A percentile compares a stretch with the other conserved stretches of the same genome.
phyloP scores from a whole-genome alignment of 2,329 filamentous ascomycete genomes.

The Claviceps maximensis region DNA sequence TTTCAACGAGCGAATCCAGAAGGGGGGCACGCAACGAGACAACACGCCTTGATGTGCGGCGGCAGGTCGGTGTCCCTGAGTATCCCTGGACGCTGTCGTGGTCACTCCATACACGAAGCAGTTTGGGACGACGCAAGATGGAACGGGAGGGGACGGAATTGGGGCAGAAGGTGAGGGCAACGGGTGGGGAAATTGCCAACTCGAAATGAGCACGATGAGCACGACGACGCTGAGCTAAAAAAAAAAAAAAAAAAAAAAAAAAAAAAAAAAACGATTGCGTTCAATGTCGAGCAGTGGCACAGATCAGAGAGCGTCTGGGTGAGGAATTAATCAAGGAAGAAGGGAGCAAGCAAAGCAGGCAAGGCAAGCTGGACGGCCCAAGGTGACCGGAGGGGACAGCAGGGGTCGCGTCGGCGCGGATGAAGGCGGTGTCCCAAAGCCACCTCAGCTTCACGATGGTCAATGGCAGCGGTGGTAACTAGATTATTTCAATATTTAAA shows the following conservation, averaged over 20 bases:
- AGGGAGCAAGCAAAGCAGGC: neutral
- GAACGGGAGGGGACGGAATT: neutral
- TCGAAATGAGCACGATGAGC: neutral
- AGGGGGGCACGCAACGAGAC: neutral
- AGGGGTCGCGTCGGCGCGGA: neutral
- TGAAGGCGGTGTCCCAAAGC: neutral
- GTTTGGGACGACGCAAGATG: neutral
- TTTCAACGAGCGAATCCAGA: neutral
- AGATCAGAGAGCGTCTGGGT: neutral
- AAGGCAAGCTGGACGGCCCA: neutral
- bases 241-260: too few species aligned
- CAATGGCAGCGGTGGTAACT: neutral
- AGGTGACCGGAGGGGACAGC: neutral
- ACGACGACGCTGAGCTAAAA: neutral
- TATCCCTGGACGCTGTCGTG: neutral
- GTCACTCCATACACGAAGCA: constrained; percentile 1
- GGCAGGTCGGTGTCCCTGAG: neutral
- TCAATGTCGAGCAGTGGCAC: neutral
- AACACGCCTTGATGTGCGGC: constrained; percentile 1
- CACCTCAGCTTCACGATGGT: neutral
- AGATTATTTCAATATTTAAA: neutral
- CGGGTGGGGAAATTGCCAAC: neutral
- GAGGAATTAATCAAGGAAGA: neutral
- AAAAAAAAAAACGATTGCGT: too few species aligned
- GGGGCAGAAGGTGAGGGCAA: neutral